Percentiles rank a stretch among this genome's conserved stretches.
phyloP scores from a whole-genome alignment of 257 asterid genomes.

The Solanum microdontum region DNA sequence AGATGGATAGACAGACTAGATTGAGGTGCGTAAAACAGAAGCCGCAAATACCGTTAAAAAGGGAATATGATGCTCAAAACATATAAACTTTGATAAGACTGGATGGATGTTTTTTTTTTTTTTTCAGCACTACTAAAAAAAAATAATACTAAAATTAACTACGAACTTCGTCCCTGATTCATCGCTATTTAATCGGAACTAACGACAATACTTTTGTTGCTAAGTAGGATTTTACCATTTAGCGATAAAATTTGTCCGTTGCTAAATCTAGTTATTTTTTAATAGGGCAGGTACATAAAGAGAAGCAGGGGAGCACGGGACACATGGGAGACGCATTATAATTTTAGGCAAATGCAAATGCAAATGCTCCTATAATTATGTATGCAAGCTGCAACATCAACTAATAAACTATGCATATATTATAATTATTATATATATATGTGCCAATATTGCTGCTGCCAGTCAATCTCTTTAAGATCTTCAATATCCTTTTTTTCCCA shows the following conservation, averaged over 20 bases:
- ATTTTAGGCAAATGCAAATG: background rate
- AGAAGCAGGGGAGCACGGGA: background rate
- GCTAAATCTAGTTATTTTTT: background rate
- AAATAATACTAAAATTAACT: background rate
- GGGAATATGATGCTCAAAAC: background rate
- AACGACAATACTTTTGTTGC: too few species aligned
- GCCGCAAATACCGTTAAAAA: background rate
- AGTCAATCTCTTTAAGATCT: background rate
- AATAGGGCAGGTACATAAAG: background rate
- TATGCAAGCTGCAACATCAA: background rate
- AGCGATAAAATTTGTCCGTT: too few species aligned
- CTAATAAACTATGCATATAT: background rate
- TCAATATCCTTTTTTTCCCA: background rate
- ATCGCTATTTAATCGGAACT: rapidly evolving
- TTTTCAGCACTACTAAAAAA: background rate
- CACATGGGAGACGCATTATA: background rate
- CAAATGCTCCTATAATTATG: background rate
- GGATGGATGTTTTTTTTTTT: background rate
- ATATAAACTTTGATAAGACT: background rate
- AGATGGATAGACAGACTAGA: background rate
- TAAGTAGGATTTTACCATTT: too few species aligned
- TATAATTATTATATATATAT: background rate
- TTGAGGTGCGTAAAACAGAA: background rate
- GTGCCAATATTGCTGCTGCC: background rate
- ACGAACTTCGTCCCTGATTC: rapidly evolving